phyloP scores from a whole-genome alignment of 441 rosid genomes.

The Syzygium syzygioides region DNA sequence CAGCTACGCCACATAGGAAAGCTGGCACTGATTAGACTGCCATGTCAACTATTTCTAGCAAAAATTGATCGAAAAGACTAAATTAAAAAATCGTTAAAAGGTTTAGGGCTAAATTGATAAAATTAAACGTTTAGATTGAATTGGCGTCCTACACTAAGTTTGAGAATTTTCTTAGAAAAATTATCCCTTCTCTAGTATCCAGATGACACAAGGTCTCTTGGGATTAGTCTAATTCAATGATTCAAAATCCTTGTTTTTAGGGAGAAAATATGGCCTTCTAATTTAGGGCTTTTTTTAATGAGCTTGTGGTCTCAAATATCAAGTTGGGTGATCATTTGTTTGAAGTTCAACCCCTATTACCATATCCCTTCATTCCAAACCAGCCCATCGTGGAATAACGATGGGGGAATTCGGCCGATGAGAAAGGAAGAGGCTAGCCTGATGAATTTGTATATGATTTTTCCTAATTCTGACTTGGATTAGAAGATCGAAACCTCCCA shows the following conservation, averaged over 20 bases:
- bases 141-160: background rate
- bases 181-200: background rate
- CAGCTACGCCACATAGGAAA: rapidly evolving
- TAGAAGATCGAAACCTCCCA: no score
- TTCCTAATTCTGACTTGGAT: no score
- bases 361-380: no score
- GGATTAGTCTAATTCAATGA: background rate
- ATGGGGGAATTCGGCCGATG: no score
- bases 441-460: no score
- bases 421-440: no score
- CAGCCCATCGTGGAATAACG: no score
- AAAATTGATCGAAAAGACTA: rapidly evolving
- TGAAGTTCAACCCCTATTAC: background rate
- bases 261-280: background rate
- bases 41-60: rapidly evolving
- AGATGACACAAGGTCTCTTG: background rate
- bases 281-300: no score
- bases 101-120: no score
- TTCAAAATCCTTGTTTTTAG: background rate
- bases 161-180: background rate
- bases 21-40: rapidly evolving
- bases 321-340: background rate
- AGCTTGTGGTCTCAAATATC: no score
- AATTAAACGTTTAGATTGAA: no score
- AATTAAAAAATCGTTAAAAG: no score